These are phyloP conservation scores for Pseudognaphalium luteoalbum DNA, from an alignment of 129 eudicot genomes.

Conservation along the genomic window DNA sequence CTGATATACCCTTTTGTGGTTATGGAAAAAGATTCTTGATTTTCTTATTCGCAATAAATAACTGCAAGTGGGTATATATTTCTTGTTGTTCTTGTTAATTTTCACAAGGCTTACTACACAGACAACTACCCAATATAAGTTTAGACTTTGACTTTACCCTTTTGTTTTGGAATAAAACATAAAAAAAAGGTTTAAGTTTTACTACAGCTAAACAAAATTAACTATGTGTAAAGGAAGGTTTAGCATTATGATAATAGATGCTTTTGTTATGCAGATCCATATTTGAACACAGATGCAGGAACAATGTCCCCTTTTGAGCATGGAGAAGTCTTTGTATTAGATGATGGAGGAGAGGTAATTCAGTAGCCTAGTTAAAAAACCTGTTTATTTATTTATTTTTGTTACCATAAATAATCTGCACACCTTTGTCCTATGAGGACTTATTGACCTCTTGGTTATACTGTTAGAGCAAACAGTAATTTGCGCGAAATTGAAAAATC, in stretches of 20 bases:
- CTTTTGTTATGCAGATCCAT: slow-evolving; percentile 69
- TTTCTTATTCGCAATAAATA: not conserved
- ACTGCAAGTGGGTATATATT: slow-evolving; percentile 12
- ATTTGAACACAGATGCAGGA: slow-evolving; percentile 96
- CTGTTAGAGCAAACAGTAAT: no score
- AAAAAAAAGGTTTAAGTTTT: not conserved
- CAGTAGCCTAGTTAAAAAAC: not conserved
- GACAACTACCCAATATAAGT: slow-evolving; percentile 17
- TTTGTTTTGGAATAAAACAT: slow-evolving; percentile 20
- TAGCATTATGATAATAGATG: not conserved
- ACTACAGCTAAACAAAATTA: slow-evolving; percentile 1
- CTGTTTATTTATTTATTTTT: not conserved
- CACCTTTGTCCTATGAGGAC: no score
- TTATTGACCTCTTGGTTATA: no score
- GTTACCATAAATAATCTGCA: not conserved
- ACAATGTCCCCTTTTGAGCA: slow-evolving; percentile 99
- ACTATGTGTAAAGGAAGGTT: not conserved
- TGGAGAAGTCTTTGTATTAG: slow-evolving; percentile 93
- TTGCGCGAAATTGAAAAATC: not conserved
- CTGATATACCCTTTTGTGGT: not conserved
- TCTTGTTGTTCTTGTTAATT: slow-evolving; percentile 32
- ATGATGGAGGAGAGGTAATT: slow-evolving; percentile 97
- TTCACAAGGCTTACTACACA: slow-evolving; percentile 7
- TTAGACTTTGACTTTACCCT: slow-evolving; percentile 1
- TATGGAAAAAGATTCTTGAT: not conserved